Evolutionary conservation across 2,329 filamentous ascomycete genomes (phyloP).

Genomic region (Calonectria ilicicola): DNA sequence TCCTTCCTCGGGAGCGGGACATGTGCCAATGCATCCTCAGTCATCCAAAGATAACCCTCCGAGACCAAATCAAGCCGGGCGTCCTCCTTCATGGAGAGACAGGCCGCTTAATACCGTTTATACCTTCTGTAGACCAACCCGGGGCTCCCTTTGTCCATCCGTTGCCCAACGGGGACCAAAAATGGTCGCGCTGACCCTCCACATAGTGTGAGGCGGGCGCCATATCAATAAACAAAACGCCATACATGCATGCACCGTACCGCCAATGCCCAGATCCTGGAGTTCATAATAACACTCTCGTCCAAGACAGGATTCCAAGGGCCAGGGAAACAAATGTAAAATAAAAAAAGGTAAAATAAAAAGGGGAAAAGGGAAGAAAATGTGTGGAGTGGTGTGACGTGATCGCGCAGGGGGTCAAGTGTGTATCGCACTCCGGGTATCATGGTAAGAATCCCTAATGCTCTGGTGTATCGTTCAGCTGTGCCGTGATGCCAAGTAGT

Average conservation of each 20-base stretch:
- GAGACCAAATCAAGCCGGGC: neutral
- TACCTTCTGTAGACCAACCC: neutral
- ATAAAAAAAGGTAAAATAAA: conserved; percentile 16
- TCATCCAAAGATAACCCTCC: neutral
- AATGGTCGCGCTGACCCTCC: neutral
- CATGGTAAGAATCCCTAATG: conserved; percentile 51
- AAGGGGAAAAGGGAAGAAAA: conserved; percentile 35
- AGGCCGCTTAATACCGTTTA: conserved; percentile 4
- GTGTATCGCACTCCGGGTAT: conserved; percentile 56
- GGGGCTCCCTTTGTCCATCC: neutral
- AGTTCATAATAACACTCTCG: conserved; percentile 28
- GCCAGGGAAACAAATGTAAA: conserved; percentile 30
- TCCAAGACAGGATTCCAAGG: conserved; percentile 30
- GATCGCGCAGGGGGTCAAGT: conserved; percentile 46
- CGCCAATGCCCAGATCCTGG: conserved; percentile 32
- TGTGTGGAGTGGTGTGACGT: conserved; percentile 54
- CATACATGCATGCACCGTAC: conserved; percentile 44
- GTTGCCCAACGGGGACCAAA: conserved; percentile 9
- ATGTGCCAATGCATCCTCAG: neutral
- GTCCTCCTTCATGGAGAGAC: conserved; percentile 28
- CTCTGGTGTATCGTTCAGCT: conserved; percentile 49
- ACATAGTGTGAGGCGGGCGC: conserved; percentile 29
- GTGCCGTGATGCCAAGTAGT: conserved; percentile 47
- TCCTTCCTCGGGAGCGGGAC: neutral
- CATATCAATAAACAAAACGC: conserved; percentile 44